A percentile compares a stretch with the other conserved stretches of the same genome.
phyloP scores from a whole-genome alignment of 345 rosid species.

The Populus davidiana region DNA sequence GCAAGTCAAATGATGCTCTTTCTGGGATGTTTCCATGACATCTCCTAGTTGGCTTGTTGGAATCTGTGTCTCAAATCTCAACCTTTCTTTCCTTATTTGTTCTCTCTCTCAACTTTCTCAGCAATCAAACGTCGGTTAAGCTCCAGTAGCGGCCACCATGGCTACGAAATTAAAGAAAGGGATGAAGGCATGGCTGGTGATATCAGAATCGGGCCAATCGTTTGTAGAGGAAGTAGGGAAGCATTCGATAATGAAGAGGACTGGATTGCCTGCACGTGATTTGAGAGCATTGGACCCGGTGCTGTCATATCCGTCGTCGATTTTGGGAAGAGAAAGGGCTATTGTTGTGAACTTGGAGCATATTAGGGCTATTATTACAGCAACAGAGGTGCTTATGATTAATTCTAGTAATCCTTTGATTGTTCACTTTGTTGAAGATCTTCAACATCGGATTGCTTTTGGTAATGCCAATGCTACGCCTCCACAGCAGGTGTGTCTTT shows the following conservation, averaged over 20 bases:
- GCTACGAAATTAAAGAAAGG: conserved; percentile 21
- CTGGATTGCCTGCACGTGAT: conserved; percentile 53
- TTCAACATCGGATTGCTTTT: conserved; percentile 31
- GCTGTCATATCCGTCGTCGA: conserved; percentile 53
- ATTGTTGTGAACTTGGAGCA: conserved; percentile 53
- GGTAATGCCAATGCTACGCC: background rate
- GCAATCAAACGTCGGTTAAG: background rate
- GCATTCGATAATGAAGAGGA: conserved; percentile 48
- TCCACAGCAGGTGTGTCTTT: conserved; percentile 12
- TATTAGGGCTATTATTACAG: conserved; percentile 50
- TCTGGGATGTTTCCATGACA: background rate
- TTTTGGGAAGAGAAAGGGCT: conserved; percentile 51
- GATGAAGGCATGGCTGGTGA: conserved; percentile 38
- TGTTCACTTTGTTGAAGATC: conserved; percentile 38
- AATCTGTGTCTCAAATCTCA: background rate
- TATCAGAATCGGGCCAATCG: conserved; percentile 33
- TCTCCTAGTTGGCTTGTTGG: background rate
- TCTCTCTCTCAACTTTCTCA: background rate
- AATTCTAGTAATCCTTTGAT: conserved; percentile 41
- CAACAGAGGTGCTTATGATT: conserved; percentile 42
- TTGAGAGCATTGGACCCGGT: conserved; percentile 49
- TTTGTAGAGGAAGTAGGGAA: conserved; percentile 40
- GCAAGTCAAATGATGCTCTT: background rate
- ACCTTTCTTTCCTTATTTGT: background rate
- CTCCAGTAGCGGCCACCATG: background rate